Evolutionary conservation across 1,284 basidiomycete genomes (phyloP).

Genomic region (Termitomyces sp.): DNA sequence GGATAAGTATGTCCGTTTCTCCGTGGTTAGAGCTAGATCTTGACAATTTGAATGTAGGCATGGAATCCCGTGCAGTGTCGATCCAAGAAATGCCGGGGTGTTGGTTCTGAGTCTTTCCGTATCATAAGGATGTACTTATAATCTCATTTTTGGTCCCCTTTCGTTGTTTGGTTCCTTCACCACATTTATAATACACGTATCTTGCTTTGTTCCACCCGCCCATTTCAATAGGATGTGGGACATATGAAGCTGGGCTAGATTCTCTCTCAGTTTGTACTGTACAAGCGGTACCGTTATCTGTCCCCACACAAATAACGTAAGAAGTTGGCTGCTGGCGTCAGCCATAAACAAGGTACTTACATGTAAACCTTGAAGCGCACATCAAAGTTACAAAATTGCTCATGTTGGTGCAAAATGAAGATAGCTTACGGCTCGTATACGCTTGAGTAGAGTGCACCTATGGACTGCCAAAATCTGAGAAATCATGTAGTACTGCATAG

Average conservation of each 20-base stretch:
- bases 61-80: conserved; percentile 25
- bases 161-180: neutral
- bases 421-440: neutral
- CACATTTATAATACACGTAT: neutral
- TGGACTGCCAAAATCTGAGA: neutral
- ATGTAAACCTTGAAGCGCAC: neutral
- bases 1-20: conserved; percentile 38
- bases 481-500: neutral
- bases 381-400: neutral
- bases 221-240: no score
- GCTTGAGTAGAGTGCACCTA: neutral
- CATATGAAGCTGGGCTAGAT: neutral
- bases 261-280: neutral
- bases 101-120: conserved; percentile 20
- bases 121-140: neutral
- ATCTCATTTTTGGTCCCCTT: neutral
- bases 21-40: conserved; percentile 12
- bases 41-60: conserved; percentile 18
- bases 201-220: neutral
- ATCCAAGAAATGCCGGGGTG: conserved; percentile 23
- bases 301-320: neutral
- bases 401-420: neutral
- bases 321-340: neutral
- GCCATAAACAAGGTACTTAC: no score
- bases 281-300: neutral